phyloP scores from a whole-genome alignment of 2,329 filamentous ascomycete species.

The Diaporthe citri region DNA sequence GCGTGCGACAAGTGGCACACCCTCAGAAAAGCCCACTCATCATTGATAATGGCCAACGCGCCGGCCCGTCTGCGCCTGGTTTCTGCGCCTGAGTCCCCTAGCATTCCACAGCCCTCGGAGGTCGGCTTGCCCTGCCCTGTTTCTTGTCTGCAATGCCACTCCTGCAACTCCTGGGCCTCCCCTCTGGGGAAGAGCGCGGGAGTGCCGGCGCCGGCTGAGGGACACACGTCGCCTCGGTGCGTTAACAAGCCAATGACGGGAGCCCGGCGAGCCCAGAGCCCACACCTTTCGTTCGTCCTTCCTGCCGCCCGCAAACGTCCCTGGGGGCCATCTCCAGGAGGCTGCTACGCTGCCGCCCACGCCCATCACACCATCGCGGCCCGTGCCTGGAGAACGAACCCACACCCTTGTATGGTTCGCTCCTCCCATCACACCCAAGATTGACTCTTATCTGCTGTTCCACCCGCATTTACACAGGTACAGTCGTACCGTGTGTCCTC shows the following conservation, averaged over 20 bases:
- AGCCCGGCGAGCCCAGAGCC: not conserved
- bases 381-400: constrained; percentile 5
- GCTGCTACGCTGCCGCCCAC: not conserved
- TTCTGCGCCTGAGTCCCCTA: not conserved
- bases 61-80: constrained; percentile 6
- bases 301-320: constrained; percentile 2
- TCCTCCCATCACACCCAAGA: not conserved
- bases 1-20: not conserved
- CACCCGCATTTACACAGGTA: not conserved
- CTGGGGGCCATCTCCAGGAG: constrained; percentile 1
- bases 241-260: constrained; percentile 9
- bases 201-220: constrained; percentile 17
- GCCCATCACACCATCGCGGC: constrained; percentile 21
- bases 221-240: not conserved
- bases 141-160: constrained; percentile 14
- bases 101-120: constrained; percentile 10
- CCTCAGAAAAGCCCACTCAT: not conserved
- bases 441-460: not conserved
- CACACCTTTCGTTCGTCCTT: not conserved
- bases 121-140: constrained; percentile 10
- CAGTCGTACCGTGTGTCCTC: not conserved
- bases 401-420: not conserved
- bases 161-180: not conserved
- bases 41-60: not conserved
- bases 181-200: constrained; percentile 6